Percentiles rank a stretch among this genome's conserved stretches.
Conservation (phyloP, 495 filamentous ascomycete species). For the Aspergillus mulundensis region DNA sequence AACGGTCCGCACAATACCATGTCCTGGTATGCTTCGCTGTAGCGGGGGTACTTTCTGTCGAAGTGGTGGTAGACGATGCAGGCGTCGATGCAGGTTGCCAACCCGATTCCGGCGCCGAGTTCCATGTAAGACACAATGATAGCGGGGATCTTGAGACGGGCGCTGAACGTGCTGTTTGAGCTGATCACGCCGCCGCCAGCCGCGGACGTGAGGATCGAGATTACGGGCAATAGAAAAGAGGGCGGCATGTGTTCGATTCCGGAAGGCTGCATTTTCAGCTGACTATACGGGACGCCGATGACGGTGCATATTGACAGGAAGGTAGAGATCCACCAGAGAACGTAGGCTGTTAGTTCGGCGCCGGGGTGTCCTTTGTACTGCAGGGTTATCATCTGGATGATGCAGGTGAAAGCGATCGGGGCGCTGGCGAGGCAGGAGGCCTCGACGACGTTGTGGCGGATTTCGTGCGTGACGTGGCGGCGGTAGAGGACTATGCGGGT, state of each 20-base stretch:
- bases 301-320: slow-evolving; percentile 20
- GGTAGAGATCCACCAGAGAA: slow-evolving; percentile 32
- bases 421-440: slow-evolving; percentile 32
- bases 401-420: slow-evolving; percentile 27
- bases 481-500: slow-evolving; percentile 26
- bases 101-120: slow-evolving; percentile 24
- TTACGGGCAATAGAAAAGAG: slow-evolving; percentile 24
- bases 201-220: slow-evolving; percentile 28
- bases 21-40: slow-evolving; percentile 28
- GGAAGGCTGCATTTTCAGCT: slow-evolving; percentile 28
- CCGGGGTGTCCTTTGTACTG: slow-evolving; percentile 18
- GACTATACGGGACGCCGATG: slow-evolving; percentile 23
- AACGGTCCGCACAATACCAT: slow-evolving; percentile 38
- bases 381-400: slow-evolving; percentile 24
- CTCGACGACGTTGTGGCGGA: slow-evolving; percentile 22
- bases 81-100: slow-evolving; percentile 20
- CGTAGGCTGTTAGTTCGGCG: slow-evolving; percentile 21
- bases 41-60: slow-evolving; percentile 13
- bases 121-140: slow-evolving; percentile 33
- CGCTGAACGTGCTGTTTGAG: slow-evolving; percentile 13
- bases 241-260: slow-evolving; percentile 21
- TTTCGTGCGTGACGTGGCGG: slow-evolving; percentile 20
- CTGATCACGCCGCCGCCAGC: slow-evolving; percentile 29
- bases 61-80: slow-evolving; percentile 28
- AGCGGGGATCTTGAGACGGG: slow-evolving; percentile 28